These are phyloP conservation scores for Quercus phellos DNA, from an alignment of 331 rosid species.

Conservation along the genomic window DNA sequence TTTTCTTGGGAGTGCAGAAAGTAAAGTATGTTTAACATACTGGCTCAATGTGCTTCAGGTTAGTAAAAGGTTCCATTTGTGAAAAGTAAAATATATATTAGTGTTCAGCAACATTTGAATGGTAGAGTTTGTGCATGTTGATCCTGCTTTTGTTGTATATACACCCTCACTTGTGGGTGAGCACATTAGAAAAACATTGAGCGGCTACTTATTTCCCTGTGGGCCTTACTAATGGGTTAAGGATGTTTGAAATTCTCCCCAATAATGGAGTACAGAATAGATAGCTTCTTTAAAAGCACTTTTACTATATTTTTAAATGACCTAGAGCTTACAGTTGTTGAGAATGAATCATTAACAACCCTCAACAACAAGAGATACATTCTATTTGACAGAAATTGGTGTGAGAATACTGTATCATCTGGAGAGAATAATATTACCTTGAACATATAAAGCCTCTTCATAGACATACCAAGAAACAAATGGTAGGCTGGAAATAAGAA, in stretches of 20 bases:
- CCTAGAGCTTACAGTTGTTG: background rate
- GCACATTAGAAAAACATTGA: background rate
- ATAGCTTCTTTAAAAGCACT: background rate
- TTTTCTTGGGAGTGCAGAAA: constrained; percentile 61
- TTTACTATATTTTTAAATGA: background rate
- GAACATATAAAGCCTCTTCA: background rate
- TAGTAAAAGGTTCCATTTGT: constrained; percentile 6
- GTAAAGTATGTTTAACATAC: constrained; percentile 71
- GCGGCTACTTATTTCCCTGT: background rate
- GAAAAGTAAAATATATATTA: background rate
- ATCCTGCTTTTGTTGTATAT: background rate
- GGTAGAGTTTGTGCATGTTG: background rate
- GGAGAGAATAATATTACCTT: background rate
- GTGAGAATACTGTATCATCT: background rate
- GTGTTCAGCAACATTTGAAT: background rate
- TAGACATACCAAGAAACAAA: background rate
- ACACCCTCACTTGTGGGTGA: background rate
- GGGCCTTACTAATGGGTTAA: background rate
- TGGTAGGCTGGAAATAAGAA: background rate
- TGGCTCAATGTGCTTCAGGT: constrained; percentile 97
- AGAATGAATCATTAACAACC: background rate
- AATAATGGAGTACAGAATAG: background rate
- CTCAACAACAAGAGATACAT: background rate
- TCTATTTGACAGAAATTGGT: background rate
- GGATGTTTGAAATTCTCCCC: background rate